phyloP scores from a whole-genome alignment of 371 early-diverging fungal species.

The Haplosporangium sp. region DNA sequence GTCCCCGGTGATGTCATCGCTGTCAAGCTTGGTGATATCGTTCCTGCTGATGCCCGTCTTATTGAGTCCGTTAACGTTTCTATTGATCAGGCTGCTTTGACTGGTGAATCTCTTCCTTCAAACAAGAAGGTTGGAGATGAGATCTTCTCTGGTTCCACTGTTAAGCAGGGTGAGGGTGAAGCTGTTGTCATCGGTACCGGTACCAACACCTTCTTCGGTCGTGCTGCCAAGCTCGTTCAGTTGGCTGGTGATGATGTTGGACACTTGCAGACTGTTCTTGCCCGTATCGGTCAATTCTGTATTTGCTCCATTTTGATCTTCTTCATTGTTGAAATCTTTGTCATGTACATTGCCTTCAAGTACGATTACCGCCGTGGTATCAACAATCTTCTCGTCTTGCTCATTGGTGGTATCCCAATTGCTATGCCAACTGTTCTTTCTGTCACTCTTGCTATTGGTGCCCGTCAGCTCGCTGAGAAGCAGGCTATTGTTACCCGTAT shows the following conservation, averaged over 20 bases:
- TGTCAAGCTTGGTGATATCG: conserved; percentile 81
- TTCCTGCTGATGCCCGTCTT: conserved; percentile 81
- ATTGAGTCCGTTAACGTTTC: conserved; percentile 63
- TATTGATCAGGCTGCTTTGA: conserved; percentile 86
- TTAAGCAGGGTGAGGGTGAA: conserved; percentile 93
- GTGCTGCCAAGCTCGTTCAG: conserved; percentile 86
- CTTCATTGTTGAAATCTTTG: conserved; percentile 82
- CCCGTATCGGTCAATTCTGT: conserved; percentile 92
- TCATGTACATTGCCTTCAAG: conserved; percentile 84
- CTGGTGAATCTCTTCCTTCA: conserved; percentile 85
- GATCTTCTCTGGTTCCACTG: conserved; percentile 83
- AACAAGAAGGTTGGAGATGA: conserved; percentile 77
- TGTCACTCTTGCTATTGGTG: conserved; percentile 94
- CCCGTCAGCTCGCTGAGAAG: conserved; percentile 91
- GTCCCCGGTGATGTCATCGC: conserved; percentile 84
- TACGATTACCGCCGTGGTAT: conserved; percentile 76
- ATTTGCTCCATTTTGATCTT: conserved; percentile 74
- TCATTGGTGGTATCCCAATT: conserved; percentile 85
- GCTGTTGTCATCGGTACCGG: conserved; percentile 91
- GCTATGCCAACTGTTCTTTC: conserved; percentile 89
- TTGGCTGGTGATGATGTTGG: conserved; percentile 85
- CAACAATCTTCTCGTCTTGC: conserved; percentile 78
- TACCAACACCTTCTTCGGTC: conserved; percentile 89
- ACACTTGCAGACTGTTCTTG: conserved; percentile 90
- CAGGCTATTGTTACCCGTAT: conserved; percentile 92